Percentiles rank a stretch among this genome's conserved stretches.
Evolutionary conservation across 2,329 filamentous ascomycete species (phyloP).

Genomic region (Myriosclerotinia curreyana): DNA sequence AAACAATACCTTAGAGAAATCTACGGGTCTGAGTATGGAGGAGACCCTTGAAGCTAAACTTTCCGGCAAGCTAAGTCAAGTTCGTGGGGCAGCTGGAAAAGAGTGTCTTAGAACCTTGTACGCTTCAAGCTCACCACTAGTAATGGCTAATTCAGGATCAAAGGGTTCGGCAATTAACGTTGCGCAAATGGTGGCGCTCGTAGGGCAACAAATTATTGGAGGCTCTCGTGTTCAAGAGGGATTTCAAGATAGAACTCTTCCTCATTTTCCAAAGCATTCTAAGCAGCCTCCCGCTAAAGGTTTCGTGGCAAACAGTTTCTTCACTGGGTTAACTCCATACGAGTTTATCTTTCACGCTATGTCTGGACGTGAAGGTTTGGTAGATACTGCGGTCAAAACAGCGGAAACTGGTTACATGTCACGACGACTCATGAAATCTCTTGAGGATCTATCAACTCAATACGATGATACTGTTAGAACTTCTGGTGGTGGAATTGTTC

Average conservation of each 20-base stretch:
- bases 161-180: constrained; percentile 98
- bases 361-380: constrained; percentile 94
- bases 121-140: constrained; percentile 84
- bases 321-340: constrained; percentile 81
- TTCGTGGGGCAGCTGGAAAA: constrained; percentile 85
- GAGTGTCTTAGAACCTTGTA: constrained; percentile 89
- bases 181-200: constrained; percentile 95
- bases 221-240: constrained; percentile 90
- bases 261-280: constrained; percentile 92
- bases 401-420: constrained; percentile 99
- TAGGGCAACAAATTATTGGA: constrained; percentile 97
- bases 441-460: constrained; percentile 89
- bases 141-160: constrained; percentile 96
- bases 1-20: constrained; percentile 75
- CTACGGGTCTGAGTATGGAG: constrained; percentile 85
- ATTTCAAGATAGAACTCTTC: constrained; percentile 91
- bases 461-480: constrained; percentile 96
- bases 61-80: constrained; percentile 86
- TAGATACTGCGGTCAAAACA: constrained; percentile 98
- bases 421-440: constrained; percentile 92
- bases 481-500: constrained; percentile 82
- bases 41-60: constrained; percentile 88
- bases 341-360: constrained; percentile 99
- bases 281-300: constrained; percentile 92
- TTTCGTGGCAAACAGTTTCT: constrained; percentile 97